A percentile compares a stretch with the other conserved stretches of the same genome.
These are phyloP conservation scores for Arachnomyces sp. DNA, from an alignment of 2,329 filamentous ascomycete species.

Conservation along the genomic window DNA sequence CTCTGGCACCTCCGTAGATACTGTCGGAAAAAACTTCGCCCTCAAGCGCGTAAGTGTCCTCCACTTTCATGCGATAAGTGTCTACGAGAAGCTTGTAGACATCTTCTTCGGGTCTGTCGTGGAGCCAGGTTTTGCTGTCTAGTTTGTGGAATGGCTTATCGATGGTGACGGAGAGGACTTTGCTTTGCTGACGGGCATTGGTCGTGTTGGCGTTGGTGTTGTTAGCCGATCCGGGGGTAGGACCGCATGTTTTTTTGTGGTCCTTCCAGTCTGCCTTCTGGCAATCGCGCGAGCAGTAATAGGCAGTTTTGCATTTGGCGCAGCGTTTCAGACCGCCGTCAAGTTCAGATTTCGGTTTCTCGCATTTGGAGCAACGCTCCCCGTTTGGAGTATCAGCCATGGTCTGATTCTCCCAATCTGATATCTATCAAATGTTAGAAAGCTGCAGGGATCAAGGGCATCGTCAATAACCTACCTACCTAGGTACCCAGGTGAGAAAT, in stretches of 20 bases:
- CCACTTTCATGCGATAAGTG: slow-evolving; percentile 40
- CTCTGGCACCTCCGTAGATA: neutral
- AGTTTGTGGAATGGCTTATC: slow-evolving; percentile 36
- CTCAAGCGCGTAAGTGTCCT: slow-evolving; percentile 25
- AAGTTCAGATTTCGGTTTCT: too few relatives aligned
- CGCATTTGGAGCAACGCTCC: too few relatives aligned
- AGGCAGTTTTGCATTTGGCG: slow-evolving; percentile 39
- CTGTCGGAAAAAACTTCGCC: slow-evolving; percentile 1
- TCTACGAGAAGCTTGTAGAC: slow-evolving; percentile 42
- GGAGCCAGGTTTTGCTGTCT: slow-evolving; percentile 34
- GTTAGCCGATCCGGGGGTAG: slow-evolving; percentile 1
- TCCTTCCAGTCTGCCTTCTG: slow-evolving; percentile 44
- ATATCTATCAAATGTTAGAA: too few relatives aligned
- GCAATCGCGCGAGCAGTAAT: slow-evolving; percentile 47
- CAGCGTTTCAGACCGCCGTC: slow-evolving; percentile 24
- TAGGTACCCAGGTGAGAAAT: too few relatives aligned
- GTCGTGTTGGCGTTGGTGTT: too few relatives aligned
- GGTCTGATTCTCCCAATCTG: too few relatives aligned
- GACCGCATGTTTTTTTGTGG: slow-evolving; percentile 40
- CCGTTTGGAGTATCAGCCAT: too few relatives aligned
- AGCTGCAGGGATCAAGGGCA: too few relatives aligned
- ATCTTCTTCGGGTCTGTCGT: slow-evolving; percentile 37
- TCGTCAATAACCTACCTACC: too few relatives aligned
- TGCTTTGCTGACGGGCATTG: neutral
- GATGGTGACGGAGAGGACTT: slow-evolving; percentile 21